Base-by-base conservation (phyloP, 768 basidiomycete genomes). In the Collybiopsis confluens region DNA sequence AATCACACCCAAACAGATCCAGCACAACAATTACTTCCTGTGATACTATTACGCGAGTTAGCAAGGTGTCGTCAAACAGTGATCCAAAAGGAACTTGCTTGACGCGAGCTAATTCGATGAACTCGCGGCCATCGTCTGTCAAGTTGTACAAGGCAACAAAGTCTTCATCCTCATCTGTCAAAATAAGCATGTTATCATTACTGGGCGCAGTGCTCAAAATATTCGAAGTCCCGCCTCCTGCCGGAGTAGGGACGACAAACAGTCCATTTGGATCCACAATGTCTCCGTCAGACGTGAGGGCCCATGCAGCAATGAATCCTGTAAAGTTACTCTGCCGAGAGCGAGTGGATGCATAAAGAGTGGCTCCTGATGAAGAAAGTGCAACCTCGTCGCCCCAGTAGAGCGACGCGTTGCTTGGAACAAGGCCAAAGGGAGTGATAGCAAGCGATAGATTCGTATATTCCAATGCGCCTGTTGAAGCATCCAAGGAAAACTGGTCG, bases 311-410 rank as follows among this genome's bases (percentile, higher is more conserved):
- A 30, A 53, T 42, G 30, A 43, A 53, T 27, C 52, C 52, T 44
- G 42, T 27, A 13, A 23, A 36, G 35, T 24, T 53, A 20, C n/a
- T 21, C 8, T 30, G 21, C 30, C 52, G 52, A 18, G 52, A 53
- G 23, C 52, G 52, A 9, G 52, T 53, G 27, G 40, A 43, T 33
- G 52, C 52, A 26, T 53, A 53, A 33, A 54, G 54, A 24, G 57
- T 59, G 3, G 6, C 24, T 2, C 58, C 56, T n/a, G 57, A 56
- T 37, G 52, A 45, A n/a, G 59, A 60, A 7, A 60, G 55, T 18
- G 56, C 58, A 36, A 62, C 56, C 18, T 62, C 61, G 42, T 62
- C 61, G 21, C 61, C 58, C 61, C 61, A 62, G 37, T 62, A 62
- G 10, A 58, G 52, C 10, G 58, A 57, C 1, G 60, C 56, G 36